Evolutionary conservation across 495 filamentous ascomycete genomes (phyloP).

Genomic region (Penicillium steckii): DNA sequence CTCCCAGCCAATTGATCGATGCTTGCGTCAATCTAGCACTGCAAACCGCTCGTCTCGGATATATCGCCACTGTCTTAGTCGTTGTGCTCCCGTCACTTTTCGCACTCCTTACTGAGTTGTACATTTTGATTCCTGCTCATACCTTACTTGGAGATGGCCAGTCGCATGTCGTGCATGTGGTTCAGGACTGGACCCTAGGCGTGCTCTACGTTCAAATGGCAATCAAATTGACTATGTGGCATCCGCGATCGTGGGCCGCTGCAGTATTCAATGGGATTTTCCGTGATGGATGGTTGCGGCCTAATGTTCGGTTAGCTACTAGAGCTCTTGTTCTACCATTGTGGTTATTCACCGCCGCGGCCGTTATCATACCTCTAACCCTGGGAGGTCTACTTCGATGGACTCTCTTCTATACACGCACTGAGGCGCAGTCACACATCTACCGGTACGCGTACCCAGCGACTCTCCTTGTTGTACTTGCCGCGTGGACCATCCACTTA

Average conservation of each 20-base stretch:
- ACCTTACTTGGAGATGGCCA: slow-evolving; percentile 62
- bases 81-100: slow-evolving; percentile 81
- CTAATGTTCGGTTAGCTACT: slow-evolving; percentile 75
- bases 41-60: slow-evolving; percentile 50
- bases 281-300: slow-evolving; percentile 76
- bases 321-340: slow-evolving; percentile 78
- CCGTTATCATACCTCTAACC: slow-evolving; percentile 58
- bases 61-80: slow-evolving; percentile 68
- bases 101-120: slow-evolving; percentile 81
- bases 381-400: slow-evolving; percentile 46
- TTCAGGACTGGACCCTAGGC: slow-evolving; percentile 93
- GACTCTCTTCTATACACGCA: slow-evolving; percentile 38
- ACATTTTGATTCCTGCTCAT: slow-evolving; percentile 83
- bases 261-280: slow-evolving; percentile 72
- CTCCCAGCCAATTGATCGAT: slow-evolving; percentile 26
- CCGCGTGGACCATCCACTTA: slow-evolving; percentile 39
- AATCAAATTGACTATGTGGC: slow-evolving; percentile 65
- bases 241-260: slow-evolving; percentile 65
- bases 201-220: slow-evolving; percentile 88
- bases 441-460: slow-evolving; percentile 75
- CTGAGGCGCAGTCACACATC: slow-evolving; percentile 50
- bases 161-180: slow-evolving; percentile 76
- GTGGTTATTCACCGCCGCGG: slow-evolving; percentile 52
- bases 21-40: slow-evolving; percentile 15
- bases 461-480: slow-evolving; percentile 48